Evolutionary conservation across 1,139 yeast species (phyloP), one percentile per base, ranked within the genome.

Genomic region (Saccharomycopsis hybrid): DNA sequence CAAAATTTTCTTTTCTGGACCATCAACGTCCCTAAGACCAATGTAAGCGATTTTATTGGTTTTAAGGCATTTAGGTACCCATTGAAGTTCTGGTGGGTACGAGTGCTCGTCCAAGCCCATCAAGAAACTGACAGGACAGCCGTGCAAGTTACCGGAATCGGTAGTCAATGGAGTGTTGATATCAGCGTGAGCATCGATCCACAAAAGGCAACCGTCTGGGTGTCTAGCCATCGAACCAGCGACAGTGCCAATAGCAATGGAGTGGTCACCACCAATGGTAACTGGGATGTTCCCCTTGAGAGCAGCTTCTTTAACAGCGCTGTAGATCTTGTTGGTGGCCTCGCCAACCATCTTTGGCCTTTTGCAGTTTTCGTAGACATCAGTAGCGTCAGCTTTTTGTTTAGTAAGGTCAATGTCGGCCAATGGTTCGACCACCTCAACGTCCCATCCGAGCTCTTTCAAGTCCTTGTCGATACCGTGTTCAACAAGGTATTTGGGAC

Each of bases 171-270:
- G 89, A 1, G 97, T 85, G 71, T 92, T 92, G 63, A 92, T 82
- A 65, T 92, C 98, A 35, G 97, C 97, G 64, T 92, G 98, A 1
- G 98, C 98, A 68, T 92, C 98, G 58, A 92, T 85, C 98, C 98
- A 92, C 57, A 92, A 66, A 46, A 92, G 75, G 62, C 96, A 88
- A 32, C 96, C 89, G 58, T 89, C 87, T 25, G 97, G 96, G 65
- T 85, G 74, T 56, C 80, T 77, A 32, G 78, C 78, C 59, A 88
- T 74, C 44, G 90, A 85, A 9, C 95, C 98, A 39, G 88, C 75
- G 39, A 90, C 83, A 5, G 97, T 89, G 47, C 96, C 96, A 61
- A 92, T 88, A 50, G 96, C 97, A 58, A 92, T 85, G 3, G 97
- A 88, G 66, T 92, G 98, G 68, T 92, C 98, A 50, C 98, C 98